Evolutionary conservation across 2,329 filamentous ascomycete species (phyloP).

Genomic region (Calonectria ilicicola): DNA sequence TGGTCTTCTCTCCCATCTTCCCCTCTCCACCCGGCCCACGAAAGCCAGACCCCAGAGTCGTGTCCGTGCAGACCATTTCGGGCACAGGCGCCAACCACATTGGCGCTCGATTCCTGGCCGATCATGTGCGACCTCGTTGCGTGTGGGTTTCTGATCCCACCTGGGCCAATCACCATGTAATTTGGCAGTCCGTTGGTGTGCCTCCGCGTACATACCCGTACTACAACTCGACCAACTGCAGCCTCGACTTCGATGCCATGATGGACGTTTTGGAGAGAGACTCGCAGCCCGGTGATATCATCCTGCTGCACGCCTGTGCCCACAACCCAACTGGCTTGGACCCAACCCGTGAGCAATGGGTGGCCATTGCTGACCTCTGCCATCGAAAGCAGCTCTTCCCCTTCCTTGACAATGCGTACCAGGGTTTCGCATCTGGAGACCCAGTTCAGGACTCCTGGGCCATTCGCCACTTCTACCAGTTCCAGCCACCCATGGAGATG

Average conservation of each 20-base stretch:
- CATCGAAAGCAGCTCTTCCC: slow-evolving; percentile 86
- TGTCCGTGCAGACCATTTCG: slow-evolving; percentile 91
- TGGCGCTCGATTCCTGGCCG: slow-evolving; percentile 90
- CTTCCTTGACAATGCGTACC: slow-evolving; percentile 98
- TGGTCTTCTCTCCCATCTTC: slow-evolving; percentile 26
- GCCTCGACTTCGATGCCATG: slow-evolving; percentile 93
- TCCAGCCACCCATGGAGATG: slow-evolving; percentile 81
- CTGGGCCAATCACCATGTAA: slow-evolving; percentile 98
- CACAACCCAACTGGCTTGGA: slow-evolving; percentile 99
- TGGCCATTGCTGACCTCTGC: slow-evolving; percentile 83
- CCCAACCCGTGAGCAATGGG: slow-evolving; percentile 93
- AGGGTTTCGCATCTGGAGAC: slow-evolving; percentile 95
- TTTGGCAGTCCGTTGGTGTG: slow-evolving; percentile 90
- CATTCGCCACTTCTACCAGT: slow-evolving; percentile 88
- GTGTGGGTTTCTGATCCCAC: slow-evolving; percentile 95
- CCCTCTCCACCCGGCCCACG: neutral
- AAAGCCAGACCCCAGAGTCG: slow-evolving; percentile 25
- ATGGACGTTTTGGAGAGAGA: slow-evolving; percentile 70
- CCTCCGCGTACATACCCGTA: slow-evolving; percentile 88
- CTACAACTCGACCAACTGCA: slow-evolving; percentile 87
- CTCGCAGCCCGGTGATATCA: slow-evolving; percentile 82
- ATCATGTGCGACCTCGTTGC: slow-evolving; percentile 82
- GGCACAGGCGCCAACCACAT: slow-evolving; percentile 96
- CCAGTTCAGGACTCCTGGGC: slow-evolving; percentile 87
- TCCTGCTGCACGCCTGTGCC: slow-evolving; percentile 93